phyloP scores from a whole-genome alignment of 2,329 filamentous ascomycete genomes.

The Endoconidiophora laricicola region DNA sequence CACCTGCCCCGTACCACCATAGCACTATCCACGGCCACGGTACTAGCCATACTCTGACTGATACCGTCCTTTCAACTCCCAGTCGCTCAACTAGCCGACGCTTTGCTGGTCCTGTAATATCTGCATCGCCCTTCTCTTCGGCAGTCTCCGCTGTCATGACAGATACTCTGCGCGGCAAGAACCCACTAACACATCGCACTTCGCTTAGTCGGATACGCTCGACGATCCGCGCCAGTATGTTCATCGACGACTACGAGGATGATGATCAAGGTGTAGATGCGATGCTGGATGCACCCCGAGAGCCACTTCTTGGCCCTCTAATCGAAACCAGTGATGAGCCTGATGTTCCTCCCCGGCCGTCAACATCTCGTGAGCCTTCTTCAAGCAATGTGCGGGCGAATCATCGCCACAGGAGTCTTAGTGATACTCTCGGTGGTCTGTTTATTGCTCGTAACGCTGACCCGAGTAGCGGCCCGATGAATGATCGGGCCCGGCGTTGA shows the following conservation, averaged over 20 bases:
- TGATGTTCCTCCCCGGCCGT: neutral
- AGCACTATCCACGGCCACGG: neutral
- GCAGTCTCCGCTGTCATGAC: conserved; percentile 42
- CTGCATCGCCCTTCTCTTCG: conserved; percentile 41
- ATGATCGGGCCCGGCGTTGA: neutral
- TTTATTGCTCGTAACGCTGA: conserved; percentile 19
- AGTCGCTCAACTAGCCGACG: conserved; percentile 22
- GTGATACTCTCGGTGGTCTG: conserved; percentile 26
- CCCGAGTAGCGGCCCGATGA: neutral
- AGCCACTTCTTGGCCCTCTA: conserved; percentile 7
- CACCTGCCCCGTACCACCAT: neutral
- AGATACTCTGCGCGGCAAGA: conserved; percentile 32
- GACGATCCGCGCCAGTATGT: conserved; percentile 36
- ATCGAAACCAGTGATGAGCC: conserved; percentile 4
- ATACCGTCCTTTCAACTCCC: conserved; percentile 15
- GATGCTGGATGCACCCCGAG: conserved; percentile 4
- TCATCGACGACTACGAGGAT: conserved; percentile 31
- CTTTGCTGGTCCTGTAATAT: conserved; percentile 34
- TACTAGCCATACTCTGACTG: conserved; percentile 15
- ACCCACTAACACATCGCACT: conserved; percentile 24
- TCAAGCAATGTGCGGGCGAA: conserved; percentile 10
- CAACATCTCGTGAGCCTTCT: conserved; percentile 7
- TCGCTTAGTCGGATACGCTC: conserved; percentile 32
- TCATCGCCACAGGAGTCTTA: conserved; percentile 24
- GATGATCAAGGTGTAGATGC: conserved; percentile 14